phyloP scores from a whole-genome alignment of 768 basidiomycete genomes.

The Xerocomus brunneocitrinus region DNA sequence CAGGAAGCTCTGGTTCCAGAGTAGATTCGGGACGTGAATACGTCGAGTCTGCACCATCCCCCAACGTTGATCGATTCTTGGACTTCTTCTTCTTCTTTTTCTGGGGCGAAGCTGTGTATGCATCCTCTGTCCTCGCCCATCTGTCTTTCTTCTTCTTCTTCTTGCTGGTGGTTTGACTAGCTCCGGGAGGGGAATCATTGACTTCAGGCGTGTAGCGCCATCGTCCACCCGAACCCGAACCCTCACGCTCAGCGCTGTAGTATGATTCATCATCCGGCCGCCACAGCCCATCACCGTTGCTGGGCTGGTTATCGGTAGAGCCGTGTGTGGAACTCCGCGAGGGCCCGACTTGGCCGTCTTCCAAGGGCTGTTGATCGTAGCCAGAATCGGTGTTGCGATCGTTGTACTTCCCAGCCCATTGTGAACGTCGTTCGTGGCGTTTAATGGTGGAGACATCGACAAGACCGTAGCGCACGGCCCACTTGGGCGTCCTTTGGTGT shows the following conservation, averaged over 20 bases:
- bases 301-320: conserved; percentile 7
- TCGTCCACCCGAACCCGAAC: conserved; percentile 40
- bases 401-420: conserved; percentile 85
- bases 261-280: conserved; percentile 69
- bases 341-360: conserved; percentile 68
- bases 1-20: conserved; percentile 50
- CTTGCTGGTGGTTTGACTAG: conserved; percentile 39
- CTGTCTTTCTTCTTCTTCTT: conserved; percentile 82
- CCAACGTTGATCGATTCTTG: conserved; percentile 41
- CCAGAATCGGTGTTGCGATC: conserved; percentile 72
- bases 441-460: conserved; percentile 74
- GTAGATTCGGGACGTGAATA: conserved; percentile 35
- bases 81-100: conserved; percentile 67
- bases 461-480: conserved; percentile 88
- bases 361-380: conserved; percentile 64
- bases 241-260: conserved; percentile 45
- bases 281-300: conserved; percentile 58
- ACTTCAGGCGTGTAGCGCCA: conserved; percentile 90
- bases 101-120: conserved; percentile 48
- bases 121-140: conserved; percentile 85
- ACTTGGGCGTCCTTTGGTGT: conserved; percentile 89
- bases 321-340: conserved; percentile 9
- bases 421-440: conserved; percentile 74
- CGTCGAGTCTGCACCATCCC: conserved; percentile 30
- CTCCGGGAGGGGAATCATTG: conserved; percentile 47